Evolutionary conservation across 2,329 filamentous ascomycete genomes (phyloP).

Genomic region (Setomelanomma holmii): DNA sequence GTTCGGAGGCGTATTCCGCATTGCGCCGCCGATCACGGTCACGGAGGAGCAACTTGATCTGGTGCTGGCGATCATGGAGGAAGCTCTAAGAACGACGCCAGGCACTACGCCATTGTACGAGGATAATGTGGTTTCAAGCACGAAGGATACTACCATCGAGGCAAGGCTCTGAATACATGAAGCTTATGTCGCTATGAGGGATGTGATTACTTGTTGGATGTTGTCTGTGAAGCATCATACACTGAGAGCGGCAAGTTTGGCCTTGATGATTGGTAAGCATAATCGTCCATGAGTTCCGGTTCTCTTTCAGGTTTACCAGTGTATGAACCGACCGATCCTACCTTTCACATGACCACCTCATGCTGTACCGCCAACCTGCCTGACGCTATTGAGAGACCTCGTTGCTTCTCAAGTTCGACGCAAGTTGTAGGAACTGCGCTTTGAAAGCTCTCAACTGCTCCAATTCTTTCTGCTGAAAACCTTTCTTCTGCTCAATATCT

Average conservation of each 20-base stretch:
- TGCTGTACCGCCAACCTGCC: too few species aligned
- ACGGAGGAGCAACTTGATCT: slow-evolving; percentile 51
- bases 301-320: too few species aligned
- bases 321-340: too few species aligned
- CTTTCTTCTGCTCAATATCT: not conserved
- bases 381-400: too few species aligned
- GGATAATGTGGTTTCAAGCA: not conserved
- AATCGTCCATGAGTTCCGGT: too few species aligned
- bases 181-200: too few species aligned
- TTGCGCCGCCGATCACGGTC: slow-evolving; percentile 68
- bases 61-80: slow-evolving; percentile 64
- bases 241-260: too few species aligned
- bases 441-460: not conserved
- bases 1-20: slow-evolving; percentile 61
- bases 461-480: not conserved
- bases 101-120: slow-evolving; percentile 42
- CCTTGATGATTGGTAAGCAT: too few species aligned
- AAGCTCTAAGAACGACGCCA: slow-evolving; percentile 62
- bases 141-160: not conserved
- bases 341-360: too few species aligned
- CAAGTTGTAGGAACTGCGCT: not conserved
- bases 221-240: too few species aligned
- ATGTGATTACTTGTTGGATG: too few species aligned
- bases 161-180: not conserved
- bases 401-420: too few species aligned